These are phyloP conservation scores for Suillus weaverae DNA, from an alignment of 768 basidiomycete genomes.

Conservation along the genomic window DNA sequence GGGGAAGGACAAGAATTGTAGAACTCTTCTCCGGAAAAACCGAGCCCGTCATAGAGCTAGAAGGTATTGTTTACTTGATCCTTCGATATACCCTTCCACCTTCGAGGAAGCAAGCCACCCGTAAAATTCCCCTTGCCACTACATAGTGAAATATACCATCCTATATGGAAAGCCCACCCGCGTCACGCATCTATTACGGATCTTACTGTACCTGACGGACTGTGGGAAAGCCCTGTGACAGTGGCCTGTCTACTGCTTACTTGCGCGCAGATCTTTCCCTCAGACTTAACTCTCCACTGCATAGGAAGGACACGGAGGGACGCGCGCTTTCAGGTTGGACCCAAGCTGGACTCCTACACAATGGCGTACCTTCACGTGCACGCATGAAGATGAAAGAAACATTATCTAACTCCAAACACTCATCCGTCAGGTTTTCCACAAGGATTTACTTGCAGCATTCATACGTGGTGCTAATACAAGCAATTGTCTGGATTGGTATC, in stretches of 20 bases:
- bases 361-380: not conserved
- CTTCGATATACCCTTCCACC: not conserved
- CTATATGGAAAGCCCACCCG: too few species aligned
- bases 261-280: too few species aligned
- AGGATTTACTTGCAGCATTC: not conserved
- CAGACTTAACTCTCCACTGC: too few species aligned
- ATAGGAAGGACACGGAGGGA: too few species aligned
- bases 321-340: too few species aligned
- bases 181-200: too few species aligned
- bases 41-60: not conserved
- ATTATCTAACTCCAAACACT: not conserved
- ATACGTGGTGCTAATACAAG: not conserved
- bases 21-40: not conserved
- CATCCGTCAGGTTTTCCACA: not conserved
- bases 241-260: too few species aligned
- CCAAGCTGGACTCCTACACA: too few species aligned
- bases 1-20: slow-evolving; percentile 29
- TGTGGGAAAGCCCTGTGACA: too few species aligned
- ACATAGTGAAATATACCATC: not conserved
- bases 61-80: not conserved
- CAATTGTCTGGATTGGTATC: not conserved
- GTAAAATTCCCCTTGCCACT: not conserved
- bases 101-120: not conserved
- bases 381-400: not conserved
- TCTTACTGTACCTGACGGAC: too few species aligned